These are phyloP conservation scores for Arachnopeziza araneosa DNA, from an alignment of 2,329 filamentous ascomycete species.

Conservation along the genomic window DNA sequence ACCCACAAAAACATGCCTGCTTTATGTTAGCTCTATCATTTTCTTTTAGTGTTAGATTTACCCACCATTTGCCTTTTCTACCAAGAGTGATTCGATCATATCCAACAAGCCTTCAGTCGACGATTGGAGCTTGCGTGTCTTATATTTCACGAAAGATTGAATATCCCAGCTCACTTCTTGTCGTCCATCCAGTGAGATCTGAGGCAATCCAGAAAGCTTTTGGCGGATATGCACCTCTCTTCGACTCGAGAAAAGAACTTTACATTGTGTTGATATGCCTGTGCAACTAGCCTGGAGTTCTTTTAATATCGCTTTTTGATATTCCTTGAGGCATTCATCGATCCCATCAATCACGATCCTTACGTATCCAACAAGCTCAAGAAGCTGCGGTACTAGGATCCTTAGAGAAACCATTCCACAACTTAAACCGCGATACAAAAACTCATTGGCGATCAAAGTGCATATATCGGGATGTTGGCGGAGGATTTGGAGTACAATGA, in stretches of 20 bases:
- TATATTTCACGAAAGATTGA: constrained; percentile 4
- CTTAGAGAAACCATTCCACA: constrained; percentile 8
- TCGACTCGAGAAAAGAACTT: constrained; percentile 10
- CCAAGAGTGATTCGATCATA: constrained; percentile 5
- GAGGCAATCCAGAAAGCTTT: constrained; percentile 3
- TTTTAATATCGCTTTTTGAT: constrained; percentile 10
- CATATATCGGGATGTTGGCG: constrained; percentile 1
- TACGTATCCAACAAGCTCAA: background rate
- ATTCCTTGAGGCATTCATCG: constrained; percentile 7
- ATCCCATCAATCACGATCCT: constrained; percentile 12
- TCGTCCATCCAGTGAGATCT: constrained; percentile 5
- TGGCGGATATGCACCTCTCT: constrained; percentile 7
- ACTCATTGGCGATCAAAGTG: constrained; percentile 9
- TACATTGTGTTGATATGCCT: background rate
- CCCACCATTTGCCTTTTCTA: constrained; percentile 11
- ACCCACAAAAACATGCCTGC: constrained; percentile 13
- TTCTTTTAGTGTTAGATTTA: background rate
- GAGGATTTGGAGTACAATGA: constrained; percentile 8
- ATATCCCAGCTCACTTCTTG: constrained; percentile 8
- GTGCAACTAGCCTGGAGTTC: constrained; percentile 5
- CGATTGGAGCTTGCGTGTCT: constrained; percentile 5
- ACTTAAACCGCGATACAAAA: constrained; percentile 3
- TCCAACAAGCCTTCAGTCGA: constrained; percentile 4
- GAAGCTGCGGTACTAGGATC: constrained; percentile 5
- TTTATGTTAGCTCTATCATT: background rate